Percentiles rank a stretch among this genome's conserved stretches.
Conservation (phyloP, 2,329 filamentous ascomycete species). For the Zasmidium citrigriseum region DNA sequence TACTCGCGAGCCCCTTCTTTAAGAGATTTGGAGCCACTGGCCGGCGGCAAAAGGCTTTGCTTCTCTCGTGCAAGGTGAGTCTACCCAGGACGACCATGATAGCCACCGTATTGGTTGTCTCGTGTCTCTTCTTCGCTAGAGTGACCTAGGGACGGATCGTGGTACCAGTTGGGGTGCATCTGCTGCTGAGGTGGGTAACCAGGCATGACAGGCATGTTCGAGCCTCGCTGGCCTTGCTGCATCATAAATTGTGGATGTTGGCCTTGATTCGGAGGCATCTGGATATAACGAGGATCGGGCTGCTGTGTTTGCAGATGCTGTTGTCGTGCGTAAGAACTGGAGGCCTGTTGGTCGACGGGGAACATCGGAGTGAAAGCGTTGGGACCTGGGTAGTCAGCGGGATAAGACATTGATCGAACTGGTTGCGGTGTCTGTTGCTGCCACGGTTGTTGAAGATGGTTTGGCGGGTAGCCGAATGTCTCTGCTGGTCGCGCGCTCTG, state of each 20-base stretch:
- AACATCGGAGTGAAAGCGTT: not conserved
- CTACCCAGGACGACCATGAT: not conserved
- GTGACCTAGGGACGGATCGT: not conserved
- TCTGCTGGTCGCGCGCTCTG: not conserved
- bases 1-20: no score
- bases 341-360: not conserved
- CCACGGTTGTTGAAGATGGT: slow-evolving; percentile 3
- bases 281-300: not conserved
- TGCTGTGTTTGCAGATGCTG: not conserved
- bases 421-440: slow-evolving; percentile 5
- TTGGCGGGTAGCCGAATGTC: slow-evolving; percentile 1
- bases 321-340: not conserved
- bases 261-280: not conserved
- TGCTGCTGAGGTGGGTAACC: not conserved
- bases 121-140: not conserved
- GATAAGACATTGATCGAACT: slow-evolving; percentile 10
- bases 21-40: no score
- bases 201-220: slow-evolving; percentile 1
- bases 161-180: not conserved
- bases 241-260: not conserved
- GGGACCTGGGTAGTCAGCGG: not conserved
- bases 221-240: not conserved
- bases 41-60: no score
- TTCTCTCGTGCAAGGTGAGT: not conserved
- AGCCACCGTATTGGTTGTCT: not conserved